Evolutionary conservation across 352 stramenopile species (phyloP), one percentile per base, ranked within the genome.

Genomic region (Phytopythium helicoides): DNA sequence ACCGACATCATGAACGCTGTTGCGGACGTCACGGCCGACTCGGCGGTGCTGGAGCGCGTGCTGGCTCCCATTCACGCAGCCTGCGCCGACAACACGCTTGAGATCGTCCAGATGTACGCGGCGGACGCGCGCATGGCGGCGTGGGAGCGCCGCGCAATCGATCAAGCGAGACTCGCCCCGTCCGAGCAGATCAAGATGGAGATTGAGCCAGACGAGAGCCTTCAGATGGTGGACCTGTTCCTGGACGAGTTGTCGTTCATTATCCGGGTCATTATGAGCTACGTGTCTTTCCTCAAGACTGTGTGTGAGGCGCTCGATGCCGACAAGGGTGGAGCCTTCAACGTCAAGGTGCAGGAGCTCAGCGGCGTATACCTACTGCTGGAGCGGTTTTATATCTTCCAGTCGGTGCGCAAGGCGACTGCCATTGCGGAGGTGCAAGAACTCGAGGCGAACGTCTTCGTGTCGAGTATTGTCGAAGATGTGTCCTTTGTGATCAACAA

Each of bases 401-500:
- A 94, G 62, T 90, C 81, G 4, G 79, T 90, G 36, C 81, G 88
- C 60, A 94, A 94, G 60, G 84, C 84, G 25, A 89, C 80, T 0
- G 81, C 75, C 16, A 92, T 94, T 60, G 76, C 81, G 21, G 84
- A 94, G 47, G 78, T 73, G 6, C 81, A 94, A 52, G 73, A 83
- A 54, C 64, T 94, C 18, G 72, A 90, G 56, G 45, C 70, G 0
- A 59, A 67, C 18, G 76, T 92, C 14, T 92, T 81, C 45, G 75
- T 91, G 3, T 90, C 74, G 18, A 92, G 81, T 63, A 73, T 91
- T 15, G 84, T 94, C 22, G 81, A 94, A 51, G 81, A 94, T 45
- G 79, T 86, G 18, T 92, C 81, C 26, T 94, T 92, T 37, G 84
- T 94, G 33, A 64, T 94, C 33, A 87, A 91, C 62, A 92, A 94